A percentile compares a stretch with the other conserved stretches of the same genome.
Conservation (phyloP, 345 rosid species). For the Sisymbrium irio region DNA sequence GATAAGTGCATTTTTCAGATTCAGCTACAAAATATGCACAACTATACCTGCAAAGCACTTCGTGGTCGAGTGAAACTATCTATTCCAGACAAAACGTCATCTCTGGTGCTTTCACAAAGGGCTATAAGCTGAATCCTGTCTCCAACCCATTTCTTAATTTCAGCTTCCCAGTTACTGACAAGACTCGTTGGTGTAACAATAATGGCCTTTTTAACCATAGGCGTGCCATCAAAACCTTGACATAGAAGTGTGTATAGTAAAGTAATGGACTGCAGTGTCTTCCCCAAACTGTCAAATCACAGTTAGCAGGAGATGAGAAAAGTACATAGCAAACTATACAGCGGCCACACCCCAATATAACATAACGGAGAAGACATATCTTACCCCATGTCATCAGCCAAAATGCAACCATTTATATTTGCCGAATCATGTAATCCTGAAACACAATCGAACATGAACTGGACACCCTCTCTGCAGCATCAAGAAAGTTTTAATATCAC, state of each 20-base stretch:
- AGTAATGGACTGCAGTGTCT: slow-evolving; percentile 94
- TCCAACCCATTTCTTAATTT: slow-evolving; percentile 92
- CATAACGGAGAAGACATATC: slow-evolving; percentile 18
- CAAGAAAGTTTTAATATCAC: background rate
- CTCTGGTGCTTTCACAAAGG: slow-evolving; percentile 93
- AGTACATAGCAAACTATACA: background rate
- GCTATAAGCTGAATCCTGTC: slow-evolving; percentile 85
- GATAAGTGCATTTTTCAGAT: slow-evolving; percentile 33
- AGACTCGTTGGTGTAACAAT: slow-evolving; percentile 99
- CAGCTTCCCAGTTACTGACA: slow-evolving; percentile 99
- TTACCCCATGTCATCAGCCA: slow-evolving; percentile 99
- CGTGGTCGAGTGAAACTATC: slow-evolving; percentile 64
- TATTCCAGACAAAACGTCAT: slow-evolving; percentile 89
- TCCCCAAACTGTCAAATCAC: slow-evolving; percentile 77
- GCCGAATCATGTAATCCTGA: slow-evolving; percentile 60
- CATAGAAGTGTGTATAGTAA: slow-evolving; percentile 78
- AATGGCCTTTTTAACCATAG: slow-evolving; percentile 90
- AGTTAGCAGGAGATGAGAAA: slow-evolving; percentile 16
- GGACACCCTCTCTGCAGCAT: slow-evolving; percentile 93
- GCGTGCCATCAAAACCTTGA: slow-evolving; percentile 92
- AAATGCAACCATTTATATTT: slow-evolving; percentile 82
- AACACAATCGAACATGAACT: slow-evolving; percentile 96
- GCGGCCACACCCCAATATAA: background rate
- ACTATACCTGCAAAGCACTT: slow-evolving; percentile 69
- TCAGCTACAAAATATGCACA: slow-evolving; percentile 15